These are phyloP conservation scores for Pelargonium fulgidum DNA, from an alignment of 441 rosid species.

Conservation along the genomic window DNA sequence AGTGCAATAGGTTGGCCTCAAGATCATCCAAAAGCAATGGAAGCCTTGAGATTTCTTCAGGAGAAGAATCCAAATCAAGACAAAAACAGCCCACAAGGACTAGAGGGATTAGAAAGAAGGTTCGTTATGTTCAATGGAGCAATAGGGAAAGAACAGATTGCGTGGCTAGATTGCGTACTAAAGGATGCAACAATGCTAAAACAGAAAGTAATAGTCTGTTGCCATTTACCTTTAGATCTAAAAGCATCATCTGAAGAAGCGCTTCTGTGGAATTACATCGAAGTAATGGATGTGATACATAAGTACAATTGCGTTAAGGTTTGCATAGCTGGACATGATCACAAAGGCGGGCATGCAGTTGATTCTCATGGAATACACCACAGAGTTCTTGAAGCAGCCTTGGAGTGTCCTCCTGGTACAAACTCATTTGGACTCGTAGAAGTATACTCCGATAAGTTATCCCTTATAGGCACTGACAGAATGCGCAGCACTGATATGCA, in stretches of 20 bases:
- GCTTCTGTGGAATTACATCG: conserved; percentile 74
- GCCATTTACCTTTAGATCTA: conserved; percentile 72
- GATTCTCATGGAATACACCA: conserved; percentile 82
- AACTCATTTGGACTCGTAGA: conserved; percentile 70
- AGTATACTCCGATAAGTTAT: conserved; percentile 52
- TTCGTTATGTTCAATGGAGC: conserved; percentile 88
- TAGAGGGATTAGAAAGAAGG: conserved; percentile 59
- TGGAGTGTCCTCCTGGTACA: conserved; percentile 84
- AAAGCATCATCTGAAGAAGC: conserved; percentile 44
- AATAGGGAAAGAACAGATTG: conserved; percentile 68
- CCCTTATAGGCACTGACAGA: conserved; percentile 55
- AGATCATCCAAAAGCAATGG: conserved; percentile 55
- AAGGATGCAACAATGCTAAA: conserved; percentile 49
- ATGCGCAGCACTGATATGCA: conserved; percentile 49
- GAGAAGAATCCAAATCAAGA: conserved; percentile 68
- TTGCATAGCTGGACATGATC: conserved; percentile 82
- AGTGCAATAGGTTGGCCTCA: conserved; percentile 84
- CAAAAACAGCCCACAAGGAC: conserved; percentile 74
- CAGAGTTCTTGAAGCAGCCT: conserved; percentile 70
- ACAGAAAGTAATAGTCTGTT: conserved; percentile 71
- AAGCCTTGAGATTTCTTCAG: conserved; percentile 60
- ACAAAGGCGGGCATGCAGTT: conserved; percentile 60
- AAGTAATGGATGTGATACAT: conserved; percentile 72
- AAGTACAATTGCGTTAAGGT: conserved; percentile 59
- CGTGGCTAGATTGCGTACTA: conserved; percentile 68